Conservation (phyloP, 371 early-diverging fungal species). For the Lichtheimia corymbifera region DNA sequence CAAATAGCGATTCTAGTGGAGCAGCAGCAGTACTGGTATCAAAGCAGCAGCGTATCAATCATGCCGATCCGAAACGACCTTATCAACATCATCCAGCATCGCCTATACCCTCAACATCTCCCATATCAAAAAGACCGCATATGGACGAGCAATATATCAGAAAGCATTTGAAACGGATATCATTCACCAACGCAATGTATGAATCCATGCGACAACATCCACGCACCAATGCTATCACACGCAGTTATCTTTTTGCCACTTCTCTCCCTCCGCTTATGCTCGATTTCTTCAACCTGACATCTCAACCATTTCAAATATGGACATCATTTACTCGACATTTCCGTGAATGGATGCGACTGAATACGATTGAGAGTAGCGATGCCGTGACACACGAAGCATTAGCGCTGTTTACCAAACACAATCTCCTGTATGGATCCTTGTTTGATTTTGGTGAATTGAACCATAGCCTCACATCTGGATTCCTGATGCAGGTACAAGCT, state of each 20-base stretch:
- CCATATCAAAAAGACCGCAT: neutral
- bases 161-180: slow-evolving; percentile 15
- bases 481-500: slow-evolving; percentile 1
- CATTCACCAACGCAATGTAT: slow-evolving; percentile 21
- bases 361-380: neutral
- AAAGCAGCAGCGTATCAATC: neutral
- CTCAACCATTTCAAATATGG: slow-evolving; percentile 32
- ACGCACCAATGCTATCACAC: neutral
- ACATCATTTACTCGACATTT: slow-evolving; percentile 15
- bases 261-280: slow-evolving; percentile 33
- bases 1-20: slow-evolving; percentile 11
- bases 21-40: neutral
- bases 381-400: slow-evolving; percentile 19
- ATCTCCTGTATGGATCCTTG: slow-evolving; percentile 35
- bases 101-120: slow-evolving; percentile 2
- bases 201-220: slow-evolving; percentile 19
- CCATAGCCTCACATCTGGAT: neutral
- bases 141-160: neutral
- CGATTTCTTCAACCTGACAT: slow-evolving; percentile 33
- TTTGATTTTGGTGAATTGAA: slow-evolving; percentile 17
- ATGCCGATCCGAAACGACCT: neutral
- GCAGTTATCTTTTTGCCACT: slow-evolving; percentile 14
- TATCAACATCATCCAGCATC: neutral
- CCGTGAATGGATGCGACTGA: neutral
- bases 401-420: slow-evolving; percentile 20